phyloP scores from a whole-genome alignment of 2,329 filamentous ascomycete genomes.

The Neoscytalidium dimidiatum region DNA sequence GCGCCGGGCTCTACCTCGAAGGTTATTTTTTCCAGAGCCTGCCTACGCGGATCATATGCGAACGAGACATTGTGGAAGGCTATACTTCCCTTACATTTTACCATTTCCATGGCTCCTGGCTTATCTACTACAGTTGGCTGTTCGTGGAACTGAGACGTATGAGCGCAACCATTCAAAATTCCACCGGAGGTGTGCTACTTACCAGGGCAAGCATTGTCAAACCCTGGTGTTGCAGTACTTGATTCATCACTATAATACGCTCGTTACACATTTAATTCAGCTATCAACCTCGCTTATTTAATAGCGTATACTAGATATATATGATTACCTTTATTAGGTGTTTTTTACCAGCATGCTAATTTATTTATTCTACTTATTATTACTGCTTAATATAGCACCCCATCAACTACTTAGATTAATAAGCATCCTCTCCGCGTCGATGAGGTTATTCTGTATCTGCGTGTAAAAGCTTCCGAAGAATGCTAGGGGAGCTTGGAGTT shows the following conservation, averaged over 20 bases:
- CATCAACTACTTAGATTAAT: too few relatives aligned
- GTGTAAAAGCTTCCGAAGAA: constrained; percentile 29
- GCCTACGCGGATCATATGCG: constrained; percentile 36
- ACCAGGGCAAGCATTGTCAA: constrained; percentile 28
- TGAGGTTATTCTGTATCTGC: constrained; percentile 26
- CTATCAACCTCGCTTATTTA: too few relatives aligned
- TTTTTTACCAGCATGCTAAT: too few relatives aligned
- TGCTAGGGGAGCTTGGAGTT: constrained; percentile 27
- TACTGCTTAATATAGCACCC: too few relatives aligned
- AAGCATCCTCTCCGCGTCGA: constrained; percentile 28
- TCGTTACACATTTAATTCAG: too few relatives aligned
- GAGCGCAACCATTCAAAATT: background rate
- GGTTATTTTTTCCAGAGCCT: constrained; percentile 46
- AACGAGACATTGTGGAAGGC: constrained; percentile 25
- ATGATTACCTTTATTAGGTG: too few relatives aligned
- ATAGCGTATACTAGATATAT: too few relatives aligned
- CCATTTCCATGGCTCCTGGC: constrained; percentile 8
- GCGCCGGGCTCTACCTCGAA: constrained; percentile 49
- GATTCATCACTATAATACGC: too few relatives aligned
- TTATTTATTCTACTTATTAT: too few relatives aligned
- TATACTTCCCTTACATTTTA: constrained; percentile 20
- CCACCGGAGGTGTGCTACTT: constrained; percentile 8
- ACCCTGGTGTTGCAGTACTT: too few relatives aligned
- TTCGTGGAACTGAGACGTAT: background rate
- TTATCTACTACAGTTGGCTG: constrained; percentile 20